These are phyloP conservation scores for Rhizophagus clarus DNA, from an alignment of 192 early-diverging fungal species.

Conservation along the genomic window DNA sequence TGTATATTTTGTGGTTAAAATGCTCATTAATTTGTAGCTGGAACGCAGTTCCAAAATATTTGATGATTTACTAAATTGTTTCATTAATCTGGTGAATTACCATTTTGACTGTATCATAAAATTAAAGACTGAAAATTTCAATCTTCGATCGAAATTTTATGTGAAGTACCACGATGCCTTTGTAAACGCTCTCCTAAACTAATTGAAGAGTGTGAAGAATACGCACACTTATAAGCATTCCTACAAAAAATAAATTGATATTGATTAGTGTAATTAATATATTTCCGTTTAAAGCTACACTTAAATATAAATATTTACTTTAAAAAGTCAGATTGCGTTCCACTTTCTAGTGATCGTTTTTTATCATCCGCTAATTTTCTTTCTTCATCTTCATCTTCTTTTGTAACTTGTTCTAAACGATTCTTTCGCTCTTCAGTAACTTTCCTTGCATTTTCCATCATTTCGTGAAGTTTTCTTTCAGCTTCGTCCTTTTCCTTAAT, in stretches of 20 bases:
- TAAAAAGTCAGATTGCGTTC: not conserved
- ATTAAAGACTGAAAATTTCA: not conserved
- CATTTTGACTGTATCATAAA: too few relatives aligned
- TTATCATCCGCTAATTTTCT: not conserved
- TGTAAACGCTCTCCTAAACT: not conserved
- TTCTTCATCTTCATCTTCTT: not conserved
- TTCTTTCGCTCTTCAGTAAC: not conserved
- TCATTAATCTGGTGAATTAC: too few relatives aligned
- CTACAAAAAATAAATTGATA: not conserved
- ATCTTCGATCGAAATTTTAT: not conserved
- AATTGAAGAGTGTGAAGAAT: not conserved
- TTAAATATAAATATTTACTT: not conserved
- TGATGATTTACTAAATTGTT: too few relatives aligned
- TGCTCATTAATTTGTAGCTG: too few relatives aligned
- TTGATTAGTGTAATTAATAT: not conserved
- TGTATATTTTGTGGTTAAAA: too few relatives aligned
- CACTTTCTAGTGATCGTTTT: not conserved
- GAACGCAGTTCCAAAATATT: too few relatives aligned
- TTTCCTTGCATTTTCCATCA: not conserved
- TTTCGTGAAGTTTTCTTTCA: not conserved
- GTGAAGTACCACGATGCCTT: not conserved
- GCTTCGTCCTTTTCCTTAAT: not conserved
- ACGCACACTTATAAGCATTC: not conserved
- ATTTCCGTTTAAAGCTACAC: not conserved
- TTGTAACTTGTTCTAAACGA: not conserved